Percentiles rank a stretch among this genome's conserved stretches.
Evolutionary conservation across 805 yeast genomes (phyloP).

Genomic region (Cyberlindnera maclurae): DNA sequence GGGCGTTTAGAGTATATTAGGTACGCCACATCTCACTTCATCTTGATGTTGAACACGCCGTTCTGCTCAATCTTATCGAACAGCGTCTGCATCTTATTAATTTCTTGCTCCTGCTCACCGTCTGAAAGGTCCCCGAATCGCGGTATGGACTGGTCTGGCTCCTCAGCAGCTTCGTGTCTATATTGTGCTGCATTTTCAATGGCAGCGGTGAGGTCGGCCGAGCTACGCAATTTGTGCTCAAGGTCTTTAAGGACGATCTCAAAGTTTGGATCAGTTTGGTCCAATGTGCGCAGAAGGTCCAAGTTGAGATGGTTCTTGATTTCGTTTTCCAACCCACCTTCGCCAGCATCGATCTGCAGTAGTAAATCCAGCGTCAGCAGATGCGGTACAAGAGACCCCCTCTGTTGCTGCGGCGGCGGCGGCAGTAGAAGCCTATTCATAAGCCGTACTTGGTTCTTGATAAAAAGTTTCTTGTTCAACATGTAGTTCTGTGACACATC

Average conservation of each 20-base stretch:
- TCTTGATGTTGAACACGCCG: constrained; percentile 22
- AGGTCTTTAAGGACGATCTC: constrained; percentile 6
- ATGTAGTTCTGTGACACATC: constrained; percentile 21
- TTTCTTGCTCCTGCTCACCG: constrained; percentile 22
- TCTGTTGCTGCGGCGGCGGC: background rate
- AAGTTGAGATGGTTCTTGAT: constrained; percentile 12
- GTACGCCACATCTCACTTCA: constrained; percentile 8
- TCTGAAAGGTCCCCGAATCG: constrained; percentile 21
- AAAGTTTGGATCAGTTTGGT: constrained; percentile 15
- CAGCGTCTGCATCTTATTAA: constrained; percentile 19
- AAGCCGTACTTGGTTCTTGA: constrained; percentile 15
- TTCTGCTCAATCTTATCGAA: constrained; percentile 22
- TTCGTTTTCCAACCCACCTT: constrained; percentile 19
- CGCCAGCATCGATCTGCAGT: constrained; percentile 28
- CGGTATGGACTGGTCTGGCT: constrained; percentile 5
- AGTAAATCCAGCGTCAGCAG: constrained; percentile 14
- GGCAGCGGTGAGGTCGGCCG: constrained; percentile 1
- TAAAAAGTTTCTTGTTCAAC: constrained; percentile 21
- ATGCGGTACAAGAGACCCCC: constrained; percentile 10
- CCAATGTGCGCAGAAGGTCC: constrained; percentile 4
- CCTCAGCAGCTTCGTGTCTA: background rate
- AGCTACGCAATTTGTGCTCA: constrained; percentile 1
- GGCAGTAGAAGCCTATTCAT: constrained; percentile 13
- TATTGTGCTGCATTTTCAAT: constrained; percentile 5
- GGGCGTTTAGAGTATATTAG: background rate